These are phyloP conservation scores for Wickerhamomyces alni DNA, from an alignment of 805 yeast species.

Conservation along the genomic window DNA sequence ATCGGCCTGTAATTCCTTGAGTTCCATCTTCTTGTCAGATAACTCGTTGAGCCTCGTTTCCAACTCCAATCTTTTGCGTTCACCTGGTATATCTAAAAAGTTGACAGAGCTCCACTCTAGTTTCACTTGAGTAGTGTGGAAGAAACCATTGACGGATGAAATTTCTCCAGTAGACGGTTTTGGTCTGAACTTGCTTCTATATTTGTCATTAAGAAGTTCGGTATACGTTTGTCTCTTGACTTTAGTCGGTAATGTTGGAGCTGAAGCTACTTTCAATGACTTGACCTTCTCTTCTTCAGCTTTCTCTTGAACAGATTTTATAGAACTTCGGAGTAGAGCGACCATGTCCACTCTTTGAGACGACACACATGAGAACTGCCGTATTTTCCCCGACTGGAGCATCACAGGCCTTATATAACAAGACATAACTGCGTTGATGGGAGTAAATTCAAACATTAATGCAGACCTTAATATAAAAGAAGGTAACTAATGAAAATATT, in stretches of 20 bases:
- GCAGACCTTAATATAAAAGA: too few species aligned
- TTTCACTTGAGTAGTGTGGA: slow-evolving; percentile 38
- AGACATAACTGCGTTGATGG: too few species aligned
- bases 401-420: too few species aligned
- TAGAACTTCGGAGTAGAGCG: neutral
- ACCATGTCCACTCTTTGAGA: neutral
- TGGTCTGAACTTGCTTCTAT: slow-evolving; percentile 9
- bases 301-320: neutral
- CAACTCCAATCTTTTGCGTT: slow-evolving; percentile 26
- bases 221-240: neutral
- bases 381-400: too few species aligned
- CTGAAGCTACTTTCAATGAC: neutral
- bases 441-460: too few species aligned
- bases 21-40: slow-evolving; percentile 5
- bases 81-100: slow-evolving; percentile 54
- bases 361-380: neutral
- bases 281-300: neutral
- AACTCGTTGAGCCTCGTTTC: slow-evolving; percentile 5
- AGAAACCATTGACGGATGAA: slow-evolving; percentile 31
- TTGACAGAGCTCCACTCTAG: slow-evolving; percentile 57
- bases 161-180: slow-evolving; percentile 17
- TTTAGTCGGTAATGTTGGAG: too few species aligned
- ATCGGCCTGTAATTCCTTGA: slow-evolving; percentile 10
- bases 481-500: too few species aligned
- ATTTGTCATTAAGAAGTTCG: slow-evolving; percentile 9